Evolutionary conservation across 257 asterid genomes (phyloP).

Genomic region (Rehmannia glutinosa): DNA sequence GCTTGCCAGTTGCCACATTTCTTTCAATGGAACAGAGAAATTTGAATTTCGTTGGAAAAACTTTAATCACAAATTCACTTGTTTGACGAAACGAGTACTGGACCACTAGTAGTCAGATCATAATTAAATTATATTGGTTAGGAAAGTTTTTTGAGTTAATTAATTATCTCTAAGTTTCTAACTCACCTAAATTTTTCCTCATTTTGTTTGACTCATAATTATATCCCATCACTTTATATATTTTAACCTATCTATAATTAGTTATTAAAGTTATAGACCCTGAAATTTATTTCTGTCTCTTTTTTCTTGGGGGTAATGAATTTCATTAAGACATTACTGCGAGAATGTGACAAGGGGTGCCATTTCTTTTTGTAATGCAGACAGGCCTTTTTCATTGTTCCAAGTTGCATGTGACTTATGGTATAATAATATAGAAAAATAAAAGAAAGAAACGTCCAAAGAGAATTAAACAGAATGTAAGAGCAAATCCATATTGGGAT

Average conservation of each 20-base stretch:
- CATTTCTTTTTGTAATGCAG: slow-evolving; percentile 19
- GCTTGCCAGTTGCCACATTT: too few species aligned
- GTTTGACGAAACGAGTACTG: neutral
- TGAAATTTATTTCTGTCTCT: neutral
- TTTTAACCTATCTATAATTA: too few species aligned
- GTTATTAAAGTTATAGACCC: too few species aligned
- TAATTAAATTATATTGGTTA: neutral
- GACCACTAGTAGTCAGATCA: neutral
- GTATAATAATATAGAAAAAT: slow-evolving; percentile 6
- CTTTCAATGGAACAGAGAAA: neutral
- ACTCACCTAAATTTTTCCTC: neutral
- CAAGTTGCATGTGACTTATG: slow-evolving; percentile 46
- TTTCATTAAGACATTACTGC: slow-evolving; percentile 4
- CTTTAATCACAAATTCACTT: slow-evolving; percentile 3
- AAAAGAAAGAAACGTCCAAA: slow-evolving; percentile 18
- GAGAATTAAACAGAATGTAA: neutral
- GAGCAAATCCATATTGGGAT: slow-evolving; percentile 17
- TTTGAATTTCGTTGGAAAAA: neutral
- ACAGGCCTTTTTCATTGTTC: slow-evolving; percentile 33
- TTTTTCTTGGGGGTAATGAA: neutral
- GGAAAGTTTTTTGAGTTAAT: neutral
- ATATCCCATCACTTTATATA: too few species aligned
- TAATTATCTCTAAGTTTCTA: neutral
- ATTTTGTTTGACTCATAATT: too few species aligned
- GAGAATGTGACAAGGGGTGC: slow-evolving; percentile 35